These are phyloP conservation scores for Gossypium trilobum DNA, from an alignment of 441 rosid genomes.

Conservation along the genomic window DNA sequence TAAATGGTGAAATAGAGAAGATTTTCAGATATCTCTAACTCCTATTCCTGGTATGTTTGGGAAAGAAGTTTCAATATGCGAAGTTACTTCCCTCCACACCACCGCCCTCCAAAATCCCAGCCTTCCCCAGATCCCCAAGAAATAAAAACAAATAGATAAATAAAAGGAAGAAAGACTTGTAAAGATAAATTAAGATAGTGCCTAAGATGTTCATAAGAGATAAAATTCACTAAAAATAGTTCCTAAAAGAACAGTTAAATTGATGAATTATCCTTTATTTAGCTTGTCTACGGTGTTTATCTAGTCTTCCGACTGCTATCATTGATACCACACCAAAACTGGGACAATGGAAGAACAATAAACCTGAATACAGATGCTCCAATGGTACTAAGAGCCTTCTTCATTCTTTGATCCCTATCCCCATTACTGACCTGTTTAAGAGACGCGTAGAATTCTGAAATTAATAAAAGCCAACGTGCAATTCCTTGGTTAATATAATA, in stretches of 20 bases:
- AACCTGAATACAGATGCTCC: conserved; percentile 81
- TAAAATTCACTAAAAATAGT: background rate
- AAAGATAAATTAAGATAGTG: background rate
- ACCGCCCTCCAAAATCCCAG: background rate
- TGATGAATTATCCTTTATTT: background rate
- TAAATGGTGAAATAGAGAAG: background rate
- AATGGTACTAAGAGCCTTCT: conserved; percentile 54
- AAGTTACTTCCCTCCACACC: background rate
- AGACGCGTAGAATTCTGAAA: background rate
- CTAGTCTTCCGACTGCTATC: background rate
- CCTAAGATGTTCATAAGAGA: background rate
- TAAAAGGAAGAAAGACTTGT: background rate
- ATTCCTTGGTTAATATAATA: background rate
- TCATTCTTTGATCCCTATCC: conserved; percentile 45
- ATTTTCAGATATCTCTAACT: background rate
- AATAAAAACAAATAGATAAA: background rate
- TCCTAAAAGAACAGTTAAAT: background rate
- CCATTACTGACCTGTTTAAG: conserved; percentile 51
- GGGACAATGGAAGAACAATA: background rate
- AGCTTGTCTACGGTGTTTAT: background rate
- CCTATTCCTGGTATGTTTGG: background rate
- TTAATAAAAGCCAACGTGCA: conserved; percentile 1
- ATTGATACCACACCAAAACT: background rate
- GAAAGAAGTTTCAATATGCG: background rate
- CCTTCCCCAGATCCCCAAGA: background rate